These are phyloP conservation scores for Dionaea muscipula DNA, from an alignment of 179 eudicot genomes.

Conservation along the genomic window DNA sequence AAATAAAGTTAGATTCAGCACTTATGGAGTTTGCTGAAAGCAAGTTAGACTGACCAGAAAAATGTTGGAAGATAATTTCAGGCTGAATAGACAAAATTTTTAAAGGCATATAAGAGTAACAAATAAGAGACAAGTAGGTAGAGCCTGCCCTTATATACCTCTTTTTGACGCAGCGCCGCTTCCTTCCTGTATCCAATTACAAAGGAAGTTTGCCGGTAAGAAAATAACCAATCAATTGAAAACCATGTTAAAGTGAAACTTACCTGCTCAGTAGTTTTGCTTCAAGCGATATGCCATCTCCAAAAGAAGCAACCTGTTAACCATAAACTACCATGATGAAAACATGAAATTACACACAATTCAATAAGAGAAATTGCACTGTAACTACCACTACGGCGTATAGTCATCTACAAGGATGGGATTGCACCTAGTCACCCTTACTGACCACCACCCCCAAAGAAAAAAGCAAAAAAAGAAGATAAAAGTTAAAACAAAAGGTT, in stretches of 20 bases:
- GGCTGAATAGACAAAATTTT: too few species aligned
- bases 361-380: too few species aligned
- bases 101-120: too few species aligned
- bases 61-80: background rate
- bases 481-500: too few species aligned
- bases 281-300: constrained; percentile 91
- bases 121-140: too few species aligned
- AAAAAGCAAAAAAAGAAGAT: too few species aligned
- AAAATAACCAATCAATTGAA: constrained; percentile 1
- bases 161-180: constrained; percentile 88
- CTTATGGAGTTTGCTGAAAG: constrained; percentile 5
- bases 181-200: constrained; percentile 61
- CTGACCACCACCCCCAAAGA: too few species aligned
- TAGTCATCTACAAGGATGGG: too few species aligned
- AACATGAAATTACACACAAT: background rate
- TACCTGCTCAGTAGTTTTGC: constrained; percentile 90
- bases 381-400: too few species aligned
- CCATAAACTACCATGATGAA: constrained; percentile 4
- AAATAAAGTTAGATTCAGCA: constrained; percentile 7
- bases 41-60: background rate
- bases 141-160: constrained; percentile 65
- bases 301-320: constrained; percentile 82
- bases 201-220: constrained; percentile 12
- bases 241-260: constrained; percentile 4
- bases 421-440: too few species aligned